Conservation (phyloP, 1,139 yeast species). For the Yamadazyma diddensiae region DNA sequence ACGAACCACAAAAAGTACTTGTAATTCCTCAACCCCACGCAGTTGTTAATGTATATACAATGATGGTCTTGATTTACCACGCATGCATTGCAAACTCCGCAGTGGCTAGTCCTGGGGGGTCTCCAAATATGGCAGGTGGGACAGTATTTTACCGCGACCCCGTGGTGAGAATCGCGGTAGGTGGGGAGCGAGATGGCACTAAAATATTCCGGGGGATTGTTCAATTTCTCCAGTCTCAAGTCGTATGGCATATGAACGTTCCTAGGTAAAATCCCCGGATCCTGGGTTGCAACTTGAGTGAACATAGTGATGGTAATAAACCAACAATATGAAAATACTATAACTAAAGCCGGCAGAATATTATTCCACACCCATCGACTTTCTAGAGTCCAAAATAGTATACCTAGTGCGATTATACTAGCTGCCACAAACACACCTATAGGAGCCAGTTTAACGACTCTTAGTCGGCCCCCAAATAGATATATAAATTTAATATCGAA, state of each 20-base stretch:
- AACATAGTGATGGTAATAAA: conserved; percentile 44
- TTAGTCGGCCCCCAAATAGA: conserved; percentile 64
- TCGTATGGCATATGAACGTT: conserved; percentile 54
- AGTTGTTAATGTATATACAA: conserved; percentile 38
- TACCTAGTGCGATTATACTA: conserved; percentile 43
- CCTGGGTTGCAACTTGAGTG: conserved; percentile 54
- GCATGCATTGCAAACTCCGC: conserved; percentile 44
- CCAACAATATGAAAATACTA: conserved; percentile 61
- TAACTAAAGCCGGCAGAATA: conserved; percentile 55
- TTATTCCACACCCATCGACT: conserved; percentile 59
- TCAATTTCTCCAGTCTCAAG: neutral
- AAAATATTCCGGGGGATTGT: conserved; percentile 60
- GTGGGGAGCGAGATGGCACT: conserved; percentile 57
- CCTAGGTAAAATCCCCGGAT: conserved; percentile 73
- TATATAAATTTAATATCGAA: conserved; percentile 33
- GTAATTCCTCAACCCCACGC: conserved; percentile 37
- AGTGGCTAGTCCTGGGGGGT: conserved; percentile 44
- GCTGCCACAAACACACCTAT: conserved; percentile 31
- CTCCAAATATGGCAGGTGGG: conserved; percentile 49
- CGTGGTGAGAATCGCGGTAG: conserved; percentile 16
- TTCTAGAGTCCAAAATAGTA: conserved; percentile 42
- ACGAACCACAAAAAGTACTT: conserved; percentile 41
- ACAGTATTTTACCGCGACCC: conserved; percentile 46
- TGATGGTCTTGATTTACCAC: conserved; percentile 44
- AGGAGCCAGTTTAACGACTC: conserved; percentile 39